These are phyloP conservation scores for Hanseniaspora singularis DNA, from an alignment of 805 yeast genomes.

Conservation along the genomic window DNA sequence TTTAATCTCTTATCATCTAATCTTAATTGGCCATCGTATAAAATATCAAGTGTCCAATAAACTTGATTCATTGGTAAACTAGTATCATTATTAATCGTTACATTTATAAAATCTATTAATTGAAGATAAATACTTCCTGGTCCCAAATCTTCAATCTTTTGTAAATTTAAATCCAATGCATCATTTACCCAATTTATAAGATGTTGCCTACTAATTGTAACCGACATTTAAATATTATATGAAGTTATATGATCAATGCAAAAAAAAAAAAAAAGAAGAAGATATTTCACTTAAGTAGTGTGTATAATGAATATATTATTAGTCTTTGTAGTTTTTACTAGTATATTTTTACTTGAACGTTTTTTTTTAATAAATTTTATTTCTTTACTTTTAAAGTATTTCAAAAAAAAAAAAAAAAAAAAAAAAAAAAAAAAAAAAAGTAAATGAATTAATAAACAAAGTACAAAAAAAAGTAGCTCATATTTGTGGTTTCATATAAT, in stretches of 20 bases:
- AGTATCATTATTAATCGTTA: conserved; percentile 51
- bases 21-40: background rate
- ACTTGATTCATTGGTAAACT: conserved; percentile 6
- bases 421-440: no score
- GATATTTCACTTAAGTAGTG: no score
- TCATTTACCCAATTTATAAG: conserved; percentile 75
- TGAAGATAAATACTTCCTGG: conserved; percentile 93
- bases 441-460: no score
- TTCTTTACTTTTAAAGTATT: no score
- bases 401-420: no score
- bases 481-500: no score
- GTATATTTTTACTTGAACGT: no score
- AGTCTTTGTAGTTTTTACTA: no score
- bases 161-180: conserved; percentile 49
- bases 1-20: background rate
- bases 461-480: no score
- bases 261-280: background rate
- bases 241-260: background rate
- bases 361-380: no score
- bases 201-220: conserved; percentile 10
- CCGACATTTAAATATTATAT: background rate
- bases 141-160: conserved; percentile 87
- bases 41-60: conserved; percentile 7
- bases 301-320: no score
- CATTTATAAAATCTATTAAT: conserved; percentile 74